Conservation (phyloP, 768 basidiomycete genomes). For the Tylopilus rubrobrunneus region DNA sequence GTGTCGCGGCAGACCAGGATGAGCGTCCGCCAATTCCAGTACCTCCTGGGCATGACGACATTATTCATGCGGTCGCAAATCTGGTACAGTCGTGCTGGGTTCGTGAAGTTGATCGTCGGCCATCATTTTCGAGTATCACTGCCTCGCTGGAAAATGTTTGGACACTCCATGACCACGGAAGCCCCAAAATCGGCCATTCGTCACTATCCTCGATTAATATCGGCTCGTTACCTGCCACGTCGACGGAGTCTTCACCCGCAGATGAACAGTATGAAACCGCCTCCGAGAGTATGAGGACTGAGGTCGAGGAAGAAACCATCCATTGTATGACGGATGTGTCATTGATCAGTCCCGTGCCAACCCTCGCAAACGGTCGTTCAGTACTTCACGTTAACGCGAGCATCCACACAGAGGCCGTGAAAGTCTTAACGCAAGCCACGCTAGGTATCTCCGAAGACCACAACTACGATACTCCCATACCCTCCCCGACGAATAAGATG, state of each 20-base stretch:
- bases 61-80: conserved; percentile 33
- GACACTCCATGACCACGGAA: conserved; percentile 31
- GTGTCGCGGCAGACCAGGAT: conserved; percentile 39
- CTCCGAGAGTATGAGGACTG: conserved; percentile 21
- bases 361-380: background rate
- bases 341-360: conserved; percentile 16
- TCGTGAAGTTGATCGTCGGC: conserved; percentile 46
- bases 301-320: conserved; percentile 9
- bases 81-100: conserved; percentile 58
- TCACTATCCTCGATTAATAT: background rate
- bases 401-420: conserved; percentile 13
- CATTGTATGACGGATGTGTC: conserved; percentile 15
- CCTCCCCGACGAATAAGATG: conserved; percentile 35
- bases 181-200: background rate
- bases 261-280: conserved; percentile 28
- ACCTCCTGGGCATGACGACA: conserved; percentile 29
- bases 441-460: background rate
- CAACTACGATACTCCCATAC: conserved; percentile 14
- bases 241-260: conserved; percentile 17
- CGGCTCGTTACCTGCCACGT: background rate
- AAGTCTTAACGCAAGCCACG: conserved; percentile 14
- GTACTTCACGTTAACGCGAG: background rate
- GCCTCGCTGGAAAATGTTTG: conserved; percentile 43
- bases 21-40: conserved; percentile 47
- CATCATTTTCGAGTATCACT: conserved; percentile 49